These are phyloP conservation scores for Opeltia flavorubescens DNA, from an alignment of 495 filamentous ascomycete genomes.

Conservation along the genomic window DNA sequence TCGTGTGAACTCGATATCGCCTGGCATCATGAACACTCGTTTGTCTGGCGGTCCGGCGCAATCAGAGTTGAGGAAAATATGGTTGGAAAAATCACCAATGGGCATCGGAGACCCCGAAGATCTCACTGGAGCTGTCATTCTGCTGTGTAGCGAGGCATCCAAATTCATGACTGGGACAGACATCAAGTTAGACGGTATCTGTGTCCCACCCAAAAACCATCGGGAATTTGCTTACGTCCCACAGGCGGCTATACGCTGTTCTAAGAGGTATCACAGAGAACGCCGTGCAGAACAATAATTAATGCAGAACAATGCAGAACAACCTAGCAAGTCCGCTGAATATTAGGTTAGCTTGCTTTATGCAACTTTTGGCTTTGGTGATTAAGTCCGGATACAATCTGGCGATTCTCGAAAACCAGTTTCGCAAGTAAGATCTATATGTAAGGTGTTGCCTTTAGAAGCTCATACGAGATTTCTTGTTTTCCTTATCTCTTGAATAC, in stretches of 20 bases:
- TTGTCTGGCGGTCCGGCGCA: slow-evolving; percentile 37
- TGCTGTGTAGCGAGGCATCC: slow-evolving; percentile 58
- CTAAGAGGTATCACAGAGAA: no score
- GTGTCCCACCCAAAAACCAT: not conserved
- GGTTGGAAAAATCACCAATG: slow-evolving; percentile 61
- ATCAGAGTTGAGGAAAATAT: slow-evolving; percentile 53
- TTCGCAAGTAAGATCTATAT: no score
- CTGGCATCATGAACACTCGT: slow-evolving; percentile 71
- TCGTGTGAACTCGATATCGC: slow-evolving; percentile 65
- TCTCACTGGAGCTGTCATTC: slow-evolving; percentile 62
- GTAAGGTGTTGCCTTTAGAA: no score
- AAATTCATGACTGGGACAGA: slow-evolving; percentile 70
- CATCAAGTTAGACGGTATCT: slow-evolving; percentile 42
- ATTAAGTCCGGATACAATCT: no score
- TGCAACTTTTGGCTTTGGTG: no score
- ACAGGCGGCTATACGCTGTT: slow-evolving; percentile 11
- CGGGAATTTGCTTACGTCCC: not conserved
- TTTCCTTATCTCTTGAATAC: no score
- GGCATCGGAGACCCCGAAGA: slow-evolving; percentile 60
- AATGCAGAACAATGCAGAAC: no score
- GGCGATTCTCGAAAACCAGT: no score
- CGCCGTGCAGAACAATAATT: no score
- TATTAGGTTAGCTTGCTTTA: no score
- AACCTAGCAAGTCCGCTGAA: no score
- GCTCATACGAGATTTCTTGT: no score